Percentiles rank a stretch among this genome's conserved stretches.
phyloP scores from a whole-genome alignment of 306 rosid genomes.

The Betula pendula region DNA sequence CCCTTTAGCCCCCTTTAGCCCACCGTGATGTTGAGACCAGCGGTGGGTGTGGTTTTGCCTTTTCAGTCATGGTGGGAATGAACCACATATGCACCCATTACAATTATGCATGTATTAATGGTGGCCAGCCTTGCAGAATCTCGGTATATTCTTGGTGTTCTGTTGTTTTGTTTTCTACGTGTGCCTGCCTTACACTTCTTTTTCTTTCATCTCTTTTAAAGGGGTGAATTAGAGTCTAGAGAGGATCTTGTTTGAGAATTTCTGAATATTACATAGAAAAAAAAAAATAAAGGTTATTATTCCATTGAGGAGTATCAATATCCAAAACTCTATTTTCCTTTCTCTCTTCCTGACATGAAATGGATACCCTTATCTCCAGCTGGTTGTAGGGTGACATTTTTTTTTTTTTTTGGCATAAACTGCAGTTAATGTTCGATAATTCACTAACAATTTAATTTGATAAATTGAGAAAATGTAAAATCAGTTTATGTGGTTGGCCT shows the following conservation, averaged over 20 bases:
- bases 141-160: conserved; percentile 41
- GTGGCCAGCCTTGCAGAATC: conserved; percentile 55
- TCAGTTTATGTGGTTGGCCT: too few relatives aligned
- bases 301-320: conserved; percentile 17
- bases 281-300: conserved; percentile 3
- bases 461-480: too few relatives aligned
- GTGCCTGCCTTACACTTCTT: too few relatives aligned
- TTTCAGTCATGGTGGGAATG: conserved; percentile 28
- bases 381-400: neutral
- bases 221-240: neutral
- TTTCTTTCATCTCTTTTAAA: neutral
- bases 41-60: conserved; percentile 39
- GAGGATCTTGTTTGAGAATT: conserved; percentile 4
- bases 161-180: conserved; percentile 20
- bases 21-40: conserved; percentile 47
- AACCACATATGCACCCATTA: conserved; percentile 11
- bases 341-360: neutral
- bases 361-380: conserved; percentile 8
- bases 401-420: neutral
- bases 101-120: conserved; percentile 23
- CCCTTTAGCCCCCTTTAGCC: conserved; percentile 13
- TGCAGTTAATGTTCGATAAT: too few relatives aligned
- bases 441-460: too few relatives aligned
- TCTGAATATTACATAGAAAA: conserved; percentile 15
- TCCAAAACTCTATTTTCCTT: neutral